phyloP scores from a whole-genome alignment of 305 asterid species.

The Fraxinus floribunda region DNA sequence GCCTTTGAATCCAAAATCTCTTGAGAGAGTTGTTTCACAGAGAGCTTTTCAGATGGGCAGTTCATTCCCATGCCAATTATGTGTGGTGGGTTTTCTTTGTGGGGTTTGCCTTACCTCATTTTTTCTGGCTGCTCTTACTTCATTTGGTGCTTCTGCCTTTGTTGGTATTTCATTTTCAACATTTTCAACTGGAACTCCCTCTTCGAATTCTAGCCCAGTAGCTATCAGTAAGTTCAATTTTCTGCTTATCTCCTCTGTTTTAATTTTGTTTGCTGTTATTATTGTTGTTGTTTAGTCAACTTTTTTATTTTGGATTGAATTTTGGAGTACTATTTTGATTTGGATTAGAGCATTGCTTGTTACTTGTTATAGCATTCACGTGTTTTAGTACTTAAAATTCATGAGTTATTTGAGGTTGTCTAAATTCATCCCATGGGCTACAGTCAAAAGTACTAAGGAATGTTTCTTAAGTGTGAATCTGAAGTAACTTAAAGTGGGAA shows the following conservation, averaged over 20 bases:
- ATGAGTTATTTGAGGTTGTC: conserved; percentile 1
- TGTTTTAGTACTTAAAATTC: not conserved
- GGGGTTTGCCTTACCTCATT: conserved; percentile 86
- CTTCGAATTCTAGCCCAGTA: conserved; percentile 33
- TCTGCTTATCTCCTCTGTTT: not conserved
- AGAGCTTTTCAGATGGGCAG: conserved; percentile 68
- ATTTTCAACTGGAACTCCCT: conserved; percentile 35
- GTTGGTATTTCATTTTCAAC: conserved; percentile 41
- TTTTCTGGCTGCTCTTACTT: conserved; percentile 66
- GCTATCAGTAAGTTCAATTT: conserved; percentile 30
- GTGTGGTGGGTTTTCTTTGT: conserved; percentile 77
- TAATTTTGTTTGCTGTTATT: not conserved
- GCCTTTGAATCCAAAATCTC: conserved; percentile 47
- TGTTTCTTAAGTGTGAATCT: conserved; percentile 25
- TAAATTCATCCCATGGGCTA: conserved; percentile 13
- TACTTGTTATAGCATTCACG: not conserved
- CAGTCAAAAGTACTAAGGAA: not conserved
- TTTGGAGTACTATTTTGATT: not conserved
- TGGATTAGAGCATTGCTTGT: not conserved
- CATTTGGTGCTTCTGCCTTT: conserved; percentile 51
- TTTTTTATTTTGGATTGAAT: not conserved
- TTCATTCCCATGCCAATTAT: conserved; percentile 78
- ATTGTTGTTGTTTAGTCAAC: not conserved
- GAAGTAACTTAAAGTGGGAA: conserved; percentile 35
- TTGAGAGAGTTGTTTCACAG: conserved; percentile 80